These are phyloP conservation scores for Boletellus sp. DNA, from an alignment of 768 basidiomycete genomes.

Conservation along the genomic window DNA sequence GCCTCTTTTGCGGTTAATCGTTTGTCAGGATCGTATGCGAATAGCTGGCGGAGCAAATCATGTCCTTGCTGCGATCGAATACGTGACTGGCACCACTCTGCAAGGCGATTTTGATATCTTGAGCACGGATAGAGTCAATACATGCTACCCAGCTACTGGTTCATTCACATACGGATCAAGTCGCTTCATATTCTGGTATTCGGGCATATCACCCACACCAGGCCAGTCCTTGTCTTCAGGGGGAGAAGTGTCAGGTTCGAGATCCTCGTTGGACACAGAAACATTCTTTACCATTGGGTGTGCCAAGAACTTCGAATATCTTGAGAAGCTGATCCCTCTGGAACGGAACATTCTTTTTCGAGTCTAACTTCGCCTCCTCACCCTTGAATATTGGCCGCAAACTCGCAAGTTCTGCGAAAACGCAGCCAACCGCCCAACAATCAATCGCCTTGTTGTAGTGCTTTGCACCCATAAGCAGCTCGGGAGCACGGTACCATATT, in stretches of 20 bases:
- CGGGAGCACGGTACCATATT: conserved; percentile 98
- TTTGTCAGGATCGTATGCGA: conserved; percentile 86
- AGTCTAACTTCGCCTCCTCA: conserved; percentile 96
- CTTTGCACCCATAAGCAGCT: conserved; percentile 91
- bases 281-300: conserved; percentile 60
- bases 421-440: conserved; percentile 97
- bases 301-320: conserved; percentile 94
- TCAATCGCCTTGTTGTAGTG: conserved; percentile 98
- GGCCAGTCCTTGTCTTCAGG: conserved; percentile 84
- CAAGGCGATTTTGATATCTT: conserved; percentile 59
- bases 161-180: conserved; percentile 59
- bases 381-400: conserved; percentile 97
- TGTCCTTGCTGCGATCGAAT: conserved; percentile 61
- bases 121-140: conserved; percentile 21
- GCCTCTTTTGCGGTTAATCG: conserved; percentile 82
- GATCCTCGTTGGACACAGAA: neutral
- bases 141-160: neutral
- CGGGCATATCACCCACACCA: conserved; percentile 78
- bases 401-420: conserved; percentile 92
- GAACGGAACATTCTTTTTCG: conserved; percentile 96
- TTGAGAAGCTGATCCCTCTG: conserved; percentile 92
- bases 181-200: conserved; percentile 78
- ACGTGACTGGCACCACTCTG: conserved; percentile 71
- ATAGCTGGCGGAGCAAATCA: conserved; percentile 82
- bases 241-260: conserved; percentile 3